These are phyloP conservation scores for Aspergillus sp. DNA, from an alignment of 2,329 filamentous ascomycete genomes.

Conservation along the genomic window DNA sequence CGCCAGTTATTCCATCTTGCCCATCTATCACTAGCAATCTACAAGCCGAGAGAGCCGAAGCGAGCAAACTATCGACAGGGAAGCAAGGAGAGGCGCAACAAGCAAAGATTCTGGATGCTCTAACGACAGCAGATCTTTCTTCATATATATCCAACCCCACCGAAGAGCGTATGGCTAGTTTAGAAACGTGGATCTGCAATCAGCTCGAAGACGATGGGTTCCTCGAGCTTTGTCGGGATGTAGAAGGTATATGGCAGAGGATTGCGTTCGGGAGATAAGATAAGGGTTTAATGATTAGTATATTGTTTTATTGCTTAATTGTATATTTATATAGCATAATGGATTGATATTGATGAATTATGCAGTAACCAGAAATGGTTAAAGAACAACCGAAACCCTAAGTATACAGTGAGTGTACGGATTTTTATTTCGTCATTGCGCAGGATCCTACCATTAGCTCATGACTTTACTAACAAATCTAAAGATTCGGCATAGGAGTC, in stretches of 20 bases:
- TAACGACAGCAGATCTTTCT: slow-evolving; percentile 29
- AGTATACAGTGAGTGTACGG: too few relatives aligned
- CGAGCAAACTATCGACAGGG: not conserved
- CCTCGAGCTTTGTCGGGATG: slow-evolving; percentile 40
- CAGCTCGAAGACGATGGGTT: slow-evolving; percentile 46
- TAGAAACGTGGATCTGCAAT: slow-evolving; percentile 46
- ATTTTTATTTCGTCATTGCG: too few relatives aligned
- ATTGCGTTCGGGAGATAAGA: slow-evolving; percentile 38
- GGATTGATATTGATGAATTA: not conserved
- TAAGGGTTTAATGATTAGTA: not conserved
- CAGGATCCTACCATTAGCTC: too few relatives aligned
- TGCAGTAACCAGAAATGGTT: too few relatives aligned
- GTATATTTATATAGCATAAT: not conserved
- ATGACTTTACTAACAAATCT: too few relatives aligned
- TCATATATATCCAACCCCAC: slow-evolving; percentile 33
- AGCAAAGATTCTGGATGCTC: not conserved
- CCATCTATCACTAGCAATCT: not conserved
- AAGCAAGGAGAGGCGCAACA: not conserved
- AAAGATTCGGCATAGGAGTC: too few relatives aligned
- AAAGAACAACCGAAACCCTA: too few relatives aligned
- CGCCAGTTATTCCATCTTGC: not conserved
- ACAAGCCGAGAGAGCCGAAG: not conserved
- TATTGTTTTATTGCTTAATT: not conserved
- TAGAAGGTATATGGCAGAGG: slow-evolving; percentile 44
- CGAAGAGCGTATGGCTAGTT: slow-evolving; percentile 32